Base-by-base conservation (phyloP, 164 flowering plant species). In the Houttuynia cordata region DNA sequence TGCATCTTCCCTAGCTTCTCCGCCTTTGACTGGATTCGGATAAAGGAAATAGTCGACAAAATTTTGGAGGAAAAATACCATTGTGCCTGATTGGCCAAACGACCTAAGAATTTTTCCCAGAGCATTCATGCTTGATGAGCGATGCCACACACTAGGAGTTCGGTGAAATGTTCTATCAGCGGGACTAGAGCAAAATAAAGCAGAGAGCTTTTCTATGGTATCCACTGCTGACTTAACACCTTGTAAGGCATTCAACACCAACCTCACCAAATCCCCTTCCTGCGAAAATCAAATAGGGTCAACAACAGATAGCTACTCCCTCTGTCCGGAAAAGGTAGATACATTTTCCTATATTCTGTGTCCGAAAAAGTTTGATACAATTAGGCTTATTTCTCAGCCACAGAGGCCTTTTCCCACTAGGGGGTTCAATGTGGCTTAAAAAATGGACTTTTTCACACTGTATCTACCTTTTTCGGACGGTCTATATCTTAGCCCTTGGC, bases 211-310 rank as follows among this genome's bases (percentile, higher is more conserved):
- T 56, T 85, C 79, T 9, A 89, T 74, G 56, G 78, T 67, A 53
- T 71, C 49, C 22, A 92, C 77, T 30, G 95, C 73, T 18, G 95
- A 84, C 45, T 89, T 68, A 12, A 80, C 71, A n/a, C 98, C 98
- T 76, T 85, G 93, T 59, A 92, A 61, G 41, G 96, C 93, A 77
- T 85, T 83, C 67, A 92, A 53, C 17, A 77, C 88, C 67, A 92
- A 51, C 64, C 93, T 79, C 74, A 92, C 98, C 82, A 92, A 68
- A 62, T 79, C 81, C 10, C 71, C 71, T 74, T 92, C 98, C 97
- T 88, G 65, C 41, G n/a, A 64, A 9, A 55, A 34, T 52, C 9
- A 22, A 52, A 52, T 12, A n/a, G 7, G 53, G 22, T 9, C 53
- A 9, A 1, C 8, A 51, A 10, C 19, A 51, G n/a, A 20, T 17